A percentile compares a stretch with the other conserved stretches of the same genome.
Evolutionary conservation across 371 early-diverging fungal genomes (phyloP).

Genomic region (Nematocida ironsii): DNA sequence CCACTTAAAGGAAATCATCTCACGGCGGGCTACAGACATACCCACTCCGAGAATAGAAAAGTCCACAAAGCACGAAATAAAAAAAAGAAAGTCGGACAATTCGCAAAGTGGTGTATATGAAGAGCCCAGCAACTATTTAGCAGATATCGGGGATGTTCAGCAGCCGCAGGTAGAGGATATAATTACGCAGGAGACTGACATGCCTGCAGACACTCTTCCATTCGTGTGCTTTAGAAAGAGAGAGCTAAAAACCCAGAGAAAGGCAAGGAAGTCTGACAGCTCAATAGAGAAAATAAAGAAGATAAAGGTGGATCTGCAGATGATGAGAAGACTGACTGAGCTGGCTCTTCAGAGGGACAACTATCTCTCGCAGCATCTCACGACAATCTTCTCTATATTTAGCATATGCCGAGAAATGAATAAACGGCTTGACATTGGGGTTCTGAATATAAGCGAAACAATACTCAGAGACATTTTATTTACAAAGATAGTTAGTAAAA

Average conservation of each 20-base stretch:
- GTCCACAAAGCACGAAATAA: conserved; percentile 2
- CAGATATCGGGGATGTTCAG: conserved; percentile 34
- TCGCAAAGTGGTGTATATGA: background rate
- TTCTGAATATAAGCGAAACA: conserved; percentile 54
- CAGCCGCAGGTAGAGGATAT: conserved; percentile 5
- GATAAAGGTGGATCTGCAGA: conserved; percentile 58
- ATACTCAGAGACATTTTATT: conserved; percentile 56
- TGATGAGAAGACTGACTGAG: conserved; percentile 52
- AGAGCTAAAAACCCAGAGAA: conserved; percentile 45
- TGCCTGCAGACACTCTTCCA: conserved; percentile 18
- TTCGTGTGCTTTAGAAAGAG: conserved; percentile 56
- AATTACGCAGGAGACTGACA: conserved; percentile 18
- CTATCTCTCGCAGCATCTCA: conserved; percentile 41
- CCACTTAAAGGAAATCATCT: conserved; percentile 54
- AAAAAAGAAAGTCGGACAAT: conserved; percentile 13
- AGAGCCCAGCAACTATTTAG: conserved; percentile 8
- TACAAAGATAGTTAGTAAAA: conserved; percentile 56
- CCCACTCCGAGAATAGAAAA: conserved; percentile 35
- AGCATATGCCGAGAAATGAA: conserved; percentile 57
- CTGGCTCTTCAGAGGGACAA: conserved; percentile 48
- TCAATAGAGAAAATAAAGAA: conserved; percentile 58
- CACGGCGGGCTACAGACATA: conserved; percentile 37
- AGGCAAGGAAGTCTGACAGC: conserved; percentile 49
- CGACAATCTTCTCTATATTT: conserved; percentile 50
- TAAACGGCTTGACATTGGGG: conserved; percentile 56